These are phyloP conservation scores for Heracleum sosnowskyi DNA, from an alignment of 129 eudicot genomes.

Conservation along the genomic window DNA sequence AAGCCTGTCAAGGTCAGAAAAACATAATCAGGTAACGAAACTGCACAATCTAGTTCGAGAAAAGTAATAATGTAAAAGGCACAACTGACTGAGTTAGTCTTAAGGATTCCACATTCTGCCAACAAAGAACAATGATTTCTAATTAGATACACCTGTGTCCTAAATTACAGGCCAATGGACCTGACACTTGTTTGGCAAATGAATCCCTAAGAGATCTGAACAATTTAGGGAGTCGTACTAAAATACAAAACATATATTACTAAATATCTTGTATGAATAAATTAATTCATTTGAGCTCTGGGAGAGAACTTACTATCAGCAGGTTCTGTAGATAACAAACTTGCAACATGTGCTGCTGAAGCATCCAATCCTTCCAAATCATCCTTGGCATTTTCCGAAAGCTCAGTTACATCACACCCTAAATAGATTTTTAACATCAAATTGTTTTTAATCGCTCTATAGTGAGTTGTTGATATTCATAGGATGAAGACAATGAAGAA, in stretches of 20 bases:
- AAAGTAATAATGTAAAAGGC: background rate
- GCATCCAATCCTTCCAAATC: constrained; percentile 85
- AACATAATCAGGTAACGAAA: background rate
- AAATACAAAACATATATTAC: background rate
- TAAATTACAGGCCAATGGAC: background rate
- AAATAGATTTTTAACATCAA: constrained; percentile 7
- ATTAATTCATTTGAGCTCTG: background rate
- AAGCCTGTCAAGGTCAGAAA: background rate
- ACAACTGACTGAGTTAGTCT: background rate
- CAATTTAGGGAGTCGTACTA: background rate
- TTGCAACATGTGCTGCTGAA: constrained; percentile 76
- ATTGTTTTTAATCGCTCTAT: background rate
- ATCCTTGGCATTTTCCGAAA: constrained; percentile 66
- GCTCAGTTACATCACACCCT: constrained; percentile 85
- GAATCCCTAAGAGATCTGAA: background rate
- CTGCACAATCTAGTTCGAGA: background rate
- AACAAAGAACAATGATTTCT: no score
- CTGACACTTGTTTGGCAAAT: background rate
- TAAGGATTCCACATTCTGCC: background rate
- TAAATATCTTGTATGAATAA: background rate
- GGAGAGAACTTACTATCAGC: constrained; percentile 42
- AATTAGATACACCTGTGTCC: background rate
- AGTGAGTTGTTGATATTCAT: background rate
- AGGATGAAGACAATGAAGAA: background rate
- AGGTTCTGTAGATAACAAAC: constrained; percentile 70